phyloP scores from a whole-genome alignment of 495 filamentous ascomycete genomes.

The Penicillium malachiteum region DNA sequence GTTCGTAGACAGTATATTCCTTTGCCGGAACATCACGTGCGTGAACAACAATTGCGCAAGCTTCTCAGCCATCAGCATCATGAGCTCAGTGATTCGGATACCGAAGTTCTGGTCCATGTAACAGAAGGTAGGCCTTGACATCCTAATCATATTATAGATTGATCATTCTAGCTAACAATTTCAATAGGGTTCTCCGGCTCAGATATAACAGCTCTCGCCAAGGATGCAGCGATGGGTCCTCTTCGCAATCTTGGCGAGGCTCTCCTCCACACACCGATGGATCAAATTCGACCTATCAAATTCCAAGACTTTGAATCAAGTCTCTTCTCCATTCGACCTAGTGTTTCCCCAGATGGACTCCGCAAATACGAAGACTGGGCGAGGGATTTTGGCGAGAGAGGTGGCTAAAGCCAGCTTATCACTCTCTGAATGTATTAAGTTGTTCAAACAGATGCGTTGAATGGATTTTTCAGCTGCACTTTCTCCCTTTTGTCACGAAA shows the following conservation, averaged over 20 bases:
- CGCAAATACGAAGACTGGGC: conserved; percentile 94
- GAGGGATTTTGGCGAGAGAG: conserved; percentile 85
- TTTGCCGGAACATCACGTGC: conserved; percentile 78
- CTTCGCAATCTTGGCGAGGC: conserved; percentile 88
- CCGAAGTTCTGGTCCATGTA: conserved; percentile 70
- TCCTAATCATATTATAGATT: background rate
- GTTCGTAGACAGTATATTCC: conserved; percentile 96
- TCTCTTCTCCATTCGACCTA: conserved; percentile 81
- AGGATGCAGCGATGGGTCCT: conserved; percentile 98
- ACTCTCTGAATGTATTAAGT: too few relatives aligned
- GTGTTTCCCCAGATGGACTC: conserved; percentile 81
- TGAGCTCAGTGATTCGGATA: conserved; percentile 69
- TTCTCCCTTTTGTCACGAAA: background rate
- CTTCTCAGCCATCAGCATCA: conserved; percentile 88
- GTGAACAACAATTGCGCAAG: conserved; percentile 71
- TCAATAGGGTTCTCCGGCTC: conserved; percentile 86
- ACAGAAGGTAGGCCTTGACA: conserved; percentile 67
- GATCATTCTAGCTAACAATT: conserved; percentile 3
- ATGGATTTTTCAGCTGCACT: background rate
- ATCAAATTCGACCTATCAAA: conserved; percentile 86
- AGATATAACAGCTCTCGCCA: conserved; percentile 95
- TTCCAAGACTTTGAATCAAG: conserved; percentile 84
- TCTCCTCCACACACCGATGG: conserved; percentile 84
- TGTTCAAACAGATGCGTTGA: background rate
- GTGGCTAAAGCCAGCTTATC: conserved; percentile 50